Percentiles rank a stretch among this genome's conserved stretches.
These are phyloP conservation scores for Arachis monticola DNA, from an alignment of 331 rosid genomes.

Conservation along the genomic window DNA sequence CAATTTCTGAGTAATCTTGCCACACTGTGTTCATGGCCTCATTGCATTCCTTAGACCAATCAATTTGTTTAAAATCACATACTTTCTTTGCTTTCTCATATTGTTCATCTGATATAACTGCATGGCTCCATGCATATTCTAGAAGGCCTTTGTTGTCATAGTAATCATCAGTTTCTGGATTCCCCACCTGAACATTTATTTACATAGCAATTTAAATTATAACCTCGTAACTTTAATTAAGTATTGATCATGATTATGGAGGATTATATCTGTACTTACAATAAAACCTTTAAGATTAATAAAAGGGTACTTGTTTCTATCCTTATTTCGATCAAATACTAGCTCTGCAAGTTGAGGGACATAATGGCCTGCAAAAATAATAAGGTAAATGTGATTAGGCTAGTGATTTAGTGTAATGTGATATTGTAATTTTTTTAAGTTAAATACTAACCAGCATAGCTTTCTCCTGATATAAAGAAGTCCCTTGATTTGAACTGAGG, in stretches of 20 bases:
- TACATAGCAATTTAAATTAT: background rate
- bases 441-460: constrained; percentile 54
- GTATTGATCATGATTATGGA: background rate
- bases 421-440: background rate
- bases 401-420: no score
- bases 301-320: constrained; percentile 42
- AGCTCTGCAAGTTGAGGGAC: constrained; percentile 64
- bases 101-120: constrained; percentile 58
- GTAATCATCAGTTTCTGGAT: constrained; percentile 55
- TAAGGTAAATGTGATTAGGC: constrained; percentile 4
- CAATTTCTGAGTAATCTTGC: constrained; percentile 49
- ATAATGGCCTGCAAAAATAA: constrained; percentile 52
- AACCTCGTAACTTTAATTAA: background rate
- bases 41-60: constrained; percentile 53
- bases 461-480: constrained; percentile 62
- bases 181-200: constrained; percentile 49
- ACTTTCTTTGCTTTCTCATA: constrained; percentile 52
- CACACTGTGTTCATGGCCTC: constrained; percentile 39
- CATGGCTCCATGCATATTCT: constrained; percentile 70
- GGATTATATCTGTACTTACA: constrained; percentile 42
- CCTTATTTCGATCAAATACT: constrained; percentile 55
- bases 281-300: constrained; percentile 65
- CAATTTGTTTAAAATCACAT: constrained; percentile 51
- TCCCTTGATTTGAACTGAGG: constrained; percentile 55
- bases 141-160: constrained; percentile 51